Percentiles rank a stretch among this genome's conserved stretches.
Evolutionary conservation across 2,329 filamentous ascomycete species (phyloP).

Genomic region (Pseudogymnoascus sp.): DNA sequence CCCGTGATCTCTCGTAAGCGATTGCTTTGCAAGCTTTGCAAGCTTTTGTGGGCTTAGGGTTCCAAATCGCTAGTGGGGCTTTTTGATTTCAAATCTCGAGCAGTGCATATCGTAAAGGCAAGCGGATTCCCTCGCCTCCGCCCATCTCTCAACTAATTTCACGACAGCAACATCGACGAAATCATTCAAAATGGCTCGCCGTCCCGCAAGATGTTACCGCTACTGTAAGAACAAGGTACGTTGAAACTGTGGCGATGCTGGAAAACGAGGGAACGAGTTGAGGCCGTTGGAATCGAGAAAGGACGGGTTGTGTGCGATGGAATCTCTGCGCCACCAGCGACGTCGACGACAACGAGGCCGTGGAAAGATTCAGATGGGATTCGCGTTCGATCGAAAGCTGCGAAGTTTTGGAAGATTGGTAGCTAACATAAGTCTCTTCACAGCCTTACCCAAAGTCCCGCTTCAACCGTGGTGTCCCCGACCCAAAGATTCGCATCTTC

Average conservation of each 20-base stretch:
- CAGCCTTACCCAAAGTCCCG: conserved; percentile 98
- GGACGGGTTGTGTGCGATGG: background rate
- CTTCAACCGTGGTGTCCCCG: conserved; percentile 97
- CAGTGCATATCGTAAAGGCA: conserved; percentile 20
- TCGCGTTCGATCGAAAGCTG: background rate
- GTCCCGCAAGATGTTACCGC: conserved; percentile 98
- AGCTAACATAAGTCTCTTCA: conserved; percentile 19
- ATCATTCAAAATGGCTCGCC: conserved; percentile 93
- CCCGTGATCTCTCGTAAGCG: conserved; percentile 10
- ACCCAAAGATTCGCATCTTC: conserved; percentile 85
- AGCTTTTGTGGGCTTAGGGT: conserved; percentile 10
- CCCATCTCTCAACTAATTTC: conserved; percentile 8
- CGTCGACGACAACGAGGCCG: background rate
- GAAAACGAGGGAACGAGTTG: background rate
- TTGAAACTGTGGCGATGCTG: conserved; percentile 17
- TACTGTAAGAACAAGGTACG: conserved; percentile 99
- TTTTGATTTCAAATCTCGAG: conserved; percentile 19
- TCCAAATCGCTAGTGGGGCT: background rate
- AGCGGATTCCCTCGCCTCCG: conserved; percentile 6
- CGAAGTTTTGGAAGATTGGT: background rate
- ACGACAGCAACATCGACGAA: conserved; percentile 31
- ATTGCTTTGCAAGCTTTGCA: conserved; percentile 9
- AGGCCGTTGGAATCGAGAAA: background rate
- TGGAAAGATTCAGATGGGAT: background rate
- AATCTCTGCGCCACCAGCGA: background rate